A percentile compares a stretch with the other conserved stretches of the same genome.
phyloP scores from a whole-genome alignment of 345 rosid species.

The Citrus sp. region DNA sequence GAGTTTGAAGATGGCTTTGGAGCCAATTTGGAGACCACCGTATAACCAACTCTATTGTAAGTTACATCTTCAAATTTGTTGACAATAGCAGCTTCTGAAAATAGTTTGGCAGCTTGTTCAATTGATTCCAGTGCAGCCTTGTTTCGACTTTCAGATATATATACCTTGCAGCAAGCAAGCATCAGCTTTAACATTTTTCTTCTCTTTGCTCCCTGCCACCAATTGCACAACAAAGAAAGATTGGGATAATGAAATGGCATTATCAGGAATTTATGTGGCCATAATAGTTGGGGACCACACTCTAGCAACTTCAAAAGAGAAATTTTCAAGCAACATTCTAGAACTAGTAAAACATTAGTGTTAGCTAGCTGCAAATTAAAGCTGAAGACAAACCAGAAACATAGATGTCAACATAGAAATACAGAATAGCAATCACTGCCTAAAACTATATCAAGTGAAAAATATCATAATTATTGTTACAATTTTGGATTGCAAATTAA shows the following conservation, averaged over 20 bases:
- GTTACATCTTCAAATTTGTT: conserved; percentile 80
- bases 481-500: background rate
- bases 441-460: background rate
- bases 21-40: conserved; percentile 57
- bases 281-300: conserved; percentile 24
- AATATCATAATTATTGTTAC: background rate
- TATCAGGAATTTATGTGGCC: conserved; percentile 32
- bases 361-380: background rate
- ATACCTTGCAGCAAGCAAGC: conserved; percentile 86
- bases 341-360: background rate
- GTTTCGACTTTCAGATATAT: conserved; percentile 78
- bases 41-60: conserved; percentile 86
- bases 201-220: conserved; percentile 19
- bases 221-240: conserved; percentile 29
- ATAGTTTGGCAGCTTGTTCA: conserved; percentile 62
- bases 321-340: background rate
- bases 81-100: conserved; percentile 64
- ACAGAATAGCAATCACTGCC: background rate
- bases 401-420: background rate
- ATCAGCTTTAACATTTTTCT: conserved; percentile 55
- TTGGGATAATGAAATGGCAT: conserved; percentile 14
- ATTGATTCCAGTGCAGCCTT: conserved; percentile 62
- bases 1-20: conserved; percentile 27
- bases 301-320: background rate
- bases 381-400: background rate